phyloP scores from a whole-genome alignment of 148 eudicot genomes.

The Dianthus caryophyllus region DNA sequence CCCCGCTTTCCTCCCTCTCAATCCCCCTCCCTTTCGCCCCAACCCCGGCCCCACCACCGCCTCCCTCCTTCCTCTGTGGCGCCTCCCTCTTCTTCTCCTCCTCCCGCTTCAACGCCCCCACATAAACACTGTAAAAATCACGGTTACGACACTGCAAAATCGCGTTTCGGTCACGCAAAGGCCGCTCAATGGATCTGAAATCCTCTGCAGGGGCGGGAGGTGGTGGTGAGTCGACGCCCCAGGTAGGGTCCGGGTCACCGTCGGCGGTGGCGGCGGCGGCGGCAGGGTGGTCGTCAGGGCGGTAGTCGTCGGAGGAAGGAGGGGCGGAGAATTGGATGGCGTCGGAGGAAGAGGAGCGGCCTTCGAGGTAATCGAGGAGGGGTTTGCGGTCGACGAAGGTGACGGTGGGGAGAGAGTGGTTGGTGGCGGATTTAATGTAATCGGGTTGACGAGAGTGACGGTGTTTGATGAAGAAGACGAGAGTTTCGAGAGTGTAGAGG shows the following conservation, averaged over 20 bases:
- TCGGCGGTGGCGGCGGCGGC: not conserved
- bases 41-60: slow-evolving; percentile 11
- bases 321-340: slow-evolving; percentile 42
- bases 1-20: slow-evolving; percentile 38
- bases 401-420: slow-evolving; percentile 51
- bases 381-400: slow-evolving; percentile 78
- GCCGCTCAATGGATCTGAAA: slow-evolving; percentile 50
- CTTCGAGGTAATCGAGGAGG: slow-evolving; percentile 70
- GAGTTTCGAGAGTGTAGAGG: slow-evolving; percentile 84
- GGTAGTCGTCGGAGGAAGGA: slow-evolving; percentile 36
- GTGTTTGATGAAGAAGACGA: slow-evolving; percentile 63
- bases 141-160: slow-evolving; percentile 51
- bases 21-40: slow-evolving; percentile 39
- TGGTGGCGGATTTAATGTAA: slow-evolving; percentile 53
- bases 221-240: too few relatives aligned
- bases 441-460: slow-evolving; percentile 63
- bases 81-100: slow-evolving; percentile 73
- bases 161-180: slow-evolving; percentile 60
- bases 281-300: slow-evolving; percentile 46
- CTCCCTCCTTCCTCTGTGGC: slow-evolving; percentile 84
- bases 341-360: slow-evolving; percentile 56
- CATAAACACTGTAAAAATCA: slow-evolving; percentile 53
- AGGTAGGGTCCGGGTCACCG: too few relatives aligned
- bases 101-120: slow-evolving; percentile 59
- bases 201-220: too few relatives aligned